phyloP scores from a whole-genome alignment of 2,329 filamentous ascomycete genomes.

The Fonsecaea multimorphosa region DNA sequence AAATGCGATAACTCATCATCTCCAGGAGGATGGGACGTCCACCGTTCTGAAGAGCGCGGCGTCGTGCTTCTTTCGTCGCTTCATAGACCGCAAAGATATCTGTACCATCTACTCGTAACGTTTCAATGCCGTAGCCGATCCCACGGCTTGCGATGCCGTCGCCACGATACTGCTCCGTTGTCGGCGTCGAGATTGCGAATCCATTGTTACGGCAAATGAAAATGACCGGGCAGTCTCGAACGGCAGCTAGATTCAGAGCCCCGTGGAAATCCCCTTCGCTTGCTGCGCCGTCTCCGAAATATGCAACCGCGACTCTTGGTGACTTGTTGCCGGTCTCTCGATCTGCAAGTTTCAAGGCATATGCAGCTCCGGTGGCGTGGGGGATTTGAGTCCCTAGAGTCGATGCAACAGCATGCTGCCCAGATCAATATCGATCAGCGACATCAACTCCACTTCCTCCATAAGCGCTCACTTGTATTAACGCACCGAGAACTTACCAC shows the following conservation, averaged over 20 bases:
- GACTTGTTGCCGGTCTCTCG: conserved; percentile 71
- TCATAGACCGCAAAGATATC: conserved; percentile 88
- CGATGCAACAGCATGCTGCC: conserved; percentile 78
- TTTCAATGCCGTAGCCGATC: conserved; percentile 88
- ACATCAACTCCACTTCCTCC: background rate
- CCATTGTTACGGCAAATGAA: conserved; percentile 95
- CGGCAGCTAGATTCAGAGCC: conserved; percentile 87
- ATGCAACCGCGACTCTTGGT: conserved; percentile 75
- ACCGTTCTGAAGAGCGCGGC: conserved; percentile 78
- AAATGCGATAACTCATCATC: conserved; percentile 95
- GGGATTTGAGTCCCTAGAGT: conserved; percentile 87
- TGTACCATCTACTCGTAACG: conserved; percentile 87
- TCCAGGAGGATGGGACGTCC: conserved; percentile 86
- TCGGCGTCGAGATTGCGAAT: conserved; percentile 88
- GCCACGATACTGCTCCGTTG: conserved; percentile 86
- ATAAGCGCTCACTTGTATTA: too few relatives aligned
- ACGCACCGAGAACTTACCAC: conserved; percentile 19
- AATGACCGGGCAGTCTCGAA: conserved; percentile 79
- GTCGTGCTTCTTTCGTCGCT: conserved; percentile 76
- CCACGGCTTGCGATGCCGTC: conserved; percentile 88
- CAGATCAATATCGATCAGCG: background rate
- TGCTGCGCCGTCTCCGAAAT: conserved; percentile 89
- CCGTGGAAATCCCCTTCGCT: conserved; percentile 92
- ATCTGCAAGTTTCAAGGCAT: conserved; percentile 81
- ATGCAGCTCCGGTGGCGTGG: conserved; percentile 83